A percentile compares a stretch with the other conserved stretches of the same genome.
Conservation (phyloP, 371 early-diverging fungal genomes). For the Edhazardia aedis region DNA sequence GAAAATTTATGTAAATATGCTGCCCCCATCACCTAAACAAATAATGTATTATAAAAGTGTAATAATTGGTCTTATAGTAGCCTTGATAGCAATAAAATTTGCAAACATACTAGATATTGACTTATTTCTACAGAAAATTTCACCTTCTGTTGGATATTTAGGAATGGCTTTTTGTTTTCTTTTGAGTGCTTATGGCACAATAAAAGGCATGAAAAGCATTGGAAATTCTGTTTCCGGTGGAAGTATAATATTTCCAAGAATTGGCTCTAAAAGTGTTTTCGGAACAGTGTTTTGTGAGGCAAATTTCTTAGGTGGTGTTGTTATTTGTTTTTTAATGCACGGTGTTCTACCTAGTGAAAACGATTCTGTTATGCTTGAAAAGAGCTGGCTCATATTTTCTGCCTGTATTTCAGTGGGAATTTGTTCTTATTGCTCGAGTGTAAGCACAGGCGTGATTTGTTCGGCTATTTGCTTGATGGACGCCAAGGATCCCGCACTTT, state of each 20-base stretch:
- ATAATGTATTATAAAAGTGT: no score
- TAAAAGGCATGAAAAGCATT: conserved; percentile 26
- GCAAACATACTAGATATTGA: no score
- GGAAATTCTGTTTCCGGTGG: conserved; percentile 38
- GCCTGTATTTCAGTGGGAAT: conserved; percentile 41
- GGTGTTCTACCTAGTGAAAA: not conserved
- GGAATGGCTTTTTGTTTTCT: conserved; percentile 37
- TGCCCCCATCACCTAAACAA: no score
- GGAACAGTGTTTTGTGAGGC: conserved; percentile 47
- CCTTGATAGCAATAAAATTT: no score
- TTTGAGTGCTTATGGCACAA: conserved; percentile 35
- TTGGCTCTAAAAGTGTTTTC: conserved; percentile 39
- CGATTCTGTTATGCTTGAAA: not conserved
- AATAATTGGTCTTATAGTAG: no score
- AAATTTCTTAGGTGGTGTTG: conserved; percentile 35
- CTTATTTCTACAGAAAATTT: no score
- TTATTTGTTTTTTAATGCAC: not conserved
- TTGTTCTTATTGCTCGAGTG: conserved; percentile 27
- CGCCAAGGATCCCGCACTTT: conserved; percentile 35
- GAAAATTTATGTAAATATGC: no score
- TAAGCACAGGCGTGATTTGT: conserved; percentile 42
- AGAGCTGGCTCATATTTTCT: not conserved
- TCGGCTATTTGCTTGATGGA: conserved; percentile 40
- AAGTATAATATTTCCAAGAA: conserved; percentile 31
- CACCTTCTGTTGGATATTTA: conserved; percentile 15